These are phyloP conservation scores for Pyrenophora graminea DNA, from an alignment of 2,329 filamentous ascomycete genomes.

Conservation along the genomic window DNA sequence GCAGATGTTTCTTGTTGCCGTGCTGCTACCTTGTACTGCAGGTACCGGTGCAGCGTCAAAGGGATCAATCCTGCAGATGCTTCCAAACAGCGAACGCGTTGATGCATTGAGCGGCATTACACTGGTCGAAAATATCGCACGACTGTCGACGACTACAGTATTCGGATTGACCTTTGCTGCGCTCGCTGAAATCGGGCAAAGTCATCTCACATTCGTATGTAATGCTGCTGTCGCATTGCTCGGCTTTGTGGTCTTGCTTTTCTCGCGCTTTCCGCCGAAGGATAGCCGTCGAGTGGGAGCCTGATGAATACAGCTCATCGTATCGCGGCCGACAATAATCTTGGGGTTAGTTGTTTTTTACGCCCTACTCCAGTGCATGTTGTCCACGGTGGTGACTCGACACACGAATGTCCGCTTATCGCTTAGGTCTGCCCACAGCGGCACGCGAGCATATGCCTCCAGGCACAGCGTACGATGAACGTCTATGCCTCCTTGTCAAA, in stretches of 20 bases:
- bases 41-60: conserved; percentile 72
- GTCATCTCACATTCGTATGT: conserved; percentile 67
- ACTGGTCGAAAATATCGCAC: conserved; percentile 70
- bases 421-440: no score
- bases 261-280: conserved; percentile 52
- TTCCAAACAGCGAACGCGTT: conserved; percentile 62
- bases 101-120: conserved; percentile 73
- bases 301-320: not conserved
- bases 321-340: not conserved
- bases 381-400: not conserved
- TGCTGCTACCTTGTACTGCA: conserved; percentile 68
- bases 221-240: conserved; percentile 65
- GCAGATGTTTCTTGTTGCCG: conserved; percentile 71
- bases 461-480: not conserved
- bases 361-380: not conserved
- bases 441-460: no score
- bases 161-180: conserved; percentile 71
- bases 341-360: not conserved
- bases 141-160: conserved; percentile 63
- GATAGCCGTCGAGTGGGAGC: conserved; percentile 36
- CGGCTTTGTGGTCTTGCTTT: conserved; percentile 53
- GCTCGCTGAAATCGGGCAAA: conserved; percentile 63
- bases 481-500: no score
- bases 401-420: no score
- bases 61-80: conserved; percentile 74